Base-by-base conservation (phyloP, 2,329 filamentous ascomycete species). In the Aspergillus aculeatus region DNA sequence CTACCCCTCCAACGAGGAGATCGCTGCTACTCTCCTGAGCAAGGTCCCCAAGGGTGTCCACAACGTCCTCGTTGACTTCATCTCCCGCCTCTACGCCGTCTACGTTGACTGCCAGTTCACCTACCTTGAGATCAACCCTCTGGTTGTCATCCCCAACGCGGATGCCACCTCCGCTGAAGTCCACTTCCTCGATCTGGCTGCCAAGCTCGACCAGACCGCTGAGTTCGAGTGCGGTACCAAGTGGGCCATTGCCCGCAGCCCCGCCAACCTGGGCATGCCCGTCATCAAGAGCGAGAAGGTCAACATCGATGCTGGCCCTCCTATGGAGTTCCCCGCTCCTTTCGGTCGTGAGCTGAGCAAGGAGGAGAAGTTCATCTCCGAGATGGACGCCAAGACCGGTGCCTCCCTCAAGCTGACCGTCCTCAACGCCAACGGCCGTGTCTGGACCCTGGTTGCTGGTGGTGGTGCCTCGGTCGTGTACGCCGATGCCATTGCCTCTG, bases 31-130 rank as follows among this genome's bases (percentile, higher is more conserved):
- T 61, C 87, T 99, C 64, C 84, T 99, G 76, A 93, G 89, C 81
- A 95, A 99, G 80, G 92, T 99, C 50, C 95, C 95, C 72, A 83
- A 91, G 82, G 94, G 94, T 77, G 85, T 99, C 55, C 95, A 99
- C 87, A 97, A 96, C 75, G 95, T 99, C 74, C 87, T 99, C 62
- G 91, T 99, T 65, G 95, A 99, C 86, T 99, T 99, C 86, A 99
- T 99, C 83, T 92, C 92, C 74, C 89, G 95, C 72, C 86, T 99
- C 68, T 99, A 99, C 78, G 95, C 94, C 71, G 95, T 99, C 82
- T 99, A 98, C 75, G 95, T 98, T 67, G 95, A 99, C 85, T 96
- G 91, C 87, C 95, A 99, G 82, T 99, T 99, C 87, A 98, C 95
- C 75, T 99, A 99, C 84, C 92, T 99, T 71, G 95, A 99, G 82